Conservation (phyloP, 768 basidiomycete species). For the Cubamyces sp. region DNA sequence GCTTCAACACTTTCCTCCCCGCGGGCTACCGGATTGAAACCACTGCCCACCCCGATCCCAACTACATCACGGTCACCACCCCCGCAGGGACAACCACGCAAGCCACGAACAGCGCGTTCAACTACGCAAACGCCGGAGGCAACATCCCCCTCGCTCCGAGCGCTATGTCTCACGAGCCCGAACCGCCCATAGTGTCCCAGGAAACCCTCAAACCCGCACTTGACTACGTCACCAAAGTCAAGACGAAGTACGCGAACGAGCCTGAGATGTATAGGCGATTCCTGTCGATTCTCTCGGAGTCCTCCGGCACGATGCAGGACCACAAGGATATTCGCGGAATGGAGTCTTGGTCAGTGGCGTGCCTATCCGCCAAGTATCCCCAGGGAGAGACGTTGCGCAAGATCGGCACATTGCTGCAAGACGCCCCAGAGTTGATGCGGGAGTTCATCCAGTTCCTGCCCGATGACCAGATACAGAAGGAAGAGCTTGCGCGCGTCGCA, state of each 20-base stretch:
- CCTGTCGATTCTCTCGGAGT: slow-evolving; percentile 71
- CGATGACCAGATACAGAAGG: slow-evolving; percentile 34
- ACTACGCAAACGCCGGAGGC: slow-evolving; percentile 15
- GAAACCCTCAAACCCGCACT: slow-evolving; percentile 74
- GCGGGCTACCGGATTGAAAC: slow-evolving; percentile 91
- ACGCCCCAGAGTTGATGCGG: slow-evolving; percentile 71
- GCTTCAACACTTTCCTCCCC: slow-evolving; percentile 98
- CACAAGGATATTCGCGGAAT: slow-evolving; percentile 48
- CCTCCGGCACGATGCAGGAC: slow-evolving; percentile 49
- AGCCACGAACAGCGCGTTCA: slow-evolving; percentile 31
- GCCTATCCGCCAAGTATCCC: slow-evolving; percentile 13
- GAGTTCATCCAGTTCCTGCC: slow-evolving; percentile 82
- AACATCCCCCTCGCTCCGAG: slow-evolving; percentile 10
- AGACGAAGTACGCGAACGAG: slow-evolving; percentile 78
- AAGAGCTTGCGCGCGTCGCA: slow-evolving; percentile 30
- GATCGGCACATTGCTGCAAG: slow-evolving; percentile 72
- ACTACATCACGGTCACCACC: slow-evolving; percentile 77
- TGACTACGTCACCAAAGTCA: slow-evolving; percentile 96
- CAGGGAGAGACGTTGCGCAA: slow-evolving; percentile 72
- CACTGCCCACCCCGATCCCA: slow-evolving; percentile 61
- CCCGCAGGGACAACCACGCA: slow-evolving; percentile 60
- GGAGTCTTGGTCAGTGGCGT: slow-evolving; percentile 23
- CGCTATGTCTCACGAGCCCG: neutral
- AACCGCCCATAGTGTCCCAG: slow-evolving; percentile 12
- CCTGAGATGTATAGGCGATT: slow-evolving; percentile 85